A percentile compares a stretch with the other conserved stretches of the same genome.
phyloP scores from a whole-genome alignment of 495 filamentous ascomycete species.

The Oidiodendron maius region DNA sequence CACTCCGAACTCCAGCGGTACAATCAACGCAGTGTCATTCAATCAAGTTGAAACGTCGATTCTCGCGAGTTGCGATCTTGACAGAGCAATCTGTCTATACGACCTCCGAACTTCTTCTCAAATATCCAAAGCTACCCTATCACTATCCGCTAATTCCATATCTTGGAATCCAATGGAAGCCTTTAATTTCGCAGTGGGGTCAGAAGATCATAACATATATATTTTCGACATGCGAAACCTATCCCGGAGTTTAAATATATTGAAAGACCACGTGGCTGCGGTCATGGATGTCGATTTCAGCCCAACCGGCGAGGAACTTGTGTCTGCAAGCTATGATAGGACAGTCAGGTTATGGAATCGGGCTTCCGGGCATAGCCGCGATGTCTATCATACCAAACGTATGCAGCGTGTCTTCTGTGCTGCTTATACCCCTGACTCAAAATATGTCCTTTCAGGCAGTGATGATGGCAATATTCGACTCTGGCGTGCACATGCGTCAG shows the following conservation, averaged over 20 bases:
- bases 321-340: constrained; percentile 83
- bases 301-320: constrained; percentile 90
- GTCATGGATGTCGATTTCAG: constrained; percentile 97
- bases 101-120: constrained; percentile 86
- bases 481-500: constrained; percentile 86
- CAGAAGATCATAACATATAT: constrained; percentile 54
- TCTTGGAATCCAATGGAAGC: constrained; percentile 96
- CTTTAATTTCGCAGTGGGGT: constrained; percentile 82
- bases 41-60: constrained; percentile 93
- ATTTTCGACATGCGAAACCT: constrained; percentile 87
- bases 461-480: constrained; percentile 93
- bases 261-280: constrained; percentile 92
- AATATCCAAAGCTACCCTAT: constrained; percentile 70
- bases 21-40: constrained; percentile 85
- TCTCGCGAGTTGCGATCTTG: constrained; percentile 73
- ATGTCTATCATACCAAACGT: constrained; percentile 95
- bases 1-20: constrained; percentile 85
- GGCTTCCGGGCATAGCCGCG: constrained; percentile 73
- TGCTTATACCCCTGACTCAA: constrained; percentile 79
- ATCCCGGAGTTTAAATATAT: constrained; percentile 77
- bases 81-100: constrained; percentile 80
- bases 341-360: constrained; percentile 77
- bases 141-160: constrained; percentile 76
- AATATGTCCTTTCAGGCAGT: constrained; percentile 74
- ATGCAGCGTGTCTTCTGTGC: constrained; percentile 95